phyloP scores from a whole-genome alignment of 176 grass and related monocot species.

The Juncus effusus region DNA sequence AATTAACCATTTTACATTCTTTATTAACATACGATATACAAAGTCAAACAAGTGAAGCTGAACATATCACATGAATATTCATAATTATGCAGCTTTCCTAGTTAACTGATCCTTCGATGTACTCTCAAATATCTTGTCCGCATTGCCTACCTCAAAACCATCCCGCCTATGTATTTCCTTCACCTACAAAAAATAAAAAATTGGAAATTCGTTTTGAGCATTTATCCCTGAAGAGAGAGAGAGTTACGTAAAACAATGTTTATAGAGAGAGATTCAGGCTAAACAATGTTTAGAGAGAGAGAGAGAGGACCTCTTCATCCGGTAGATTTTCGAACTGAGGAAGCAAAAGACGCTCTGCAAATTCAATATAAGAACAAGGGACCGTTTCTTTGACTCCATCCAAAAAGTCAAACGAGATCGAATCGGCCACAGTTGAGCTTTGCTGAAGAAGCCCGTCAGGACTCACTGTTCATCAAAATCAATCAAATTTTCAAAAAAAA shows the following conservation, averaged over 20 bases:
- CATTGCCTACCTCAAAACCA: conserved; percentile 96
- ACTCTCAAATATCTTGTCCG: conserved; percentile 98
- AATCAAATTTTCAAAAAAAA: neutral
- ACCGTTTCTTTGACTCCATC: conserved; percentile 67
- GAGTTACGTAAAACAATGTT: neutral
- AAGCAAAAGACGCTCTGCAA: conserved; percentile 78
- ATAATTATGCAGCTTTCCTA: conserved; percentile 40
- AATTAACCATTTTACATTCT: no score
- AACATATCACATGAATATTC: neutral
- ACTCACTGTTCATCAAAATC: conserved; percentile 58
- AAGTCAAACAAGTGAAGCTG: conserved; percentile 1
- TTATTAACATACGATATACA: no score
- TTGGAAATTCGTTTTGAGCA: neutral
- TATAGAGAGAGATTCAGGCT: neutral
- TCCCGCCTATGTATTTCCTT: conserved; percentile 84
- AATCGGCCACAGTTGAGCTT: conserved; percentile 96
- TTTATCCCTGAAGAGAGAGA: neutral
- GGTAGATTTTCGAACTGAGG: conserved; percentile 70
- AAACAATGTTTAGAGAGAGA: conserved; percentile 8
- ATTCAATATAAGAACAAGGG: conserved; percentile 90
- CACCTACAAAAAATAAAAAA: conserved; percentile 37
- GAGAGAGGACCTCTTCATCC: conserved; percentile 52
- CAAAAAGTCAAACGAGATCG: conserved; percentile 59
- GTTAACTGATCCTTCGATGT: conserved; percentile 92
- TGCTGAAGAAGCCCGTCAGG: conserved; percentile 92